These are phyloP conservation scores for Conoideocrella luteorostrata DNA, from an alignment of 2,329 filamentous ascomycete species.

Conservation along the genomic window DNA sequence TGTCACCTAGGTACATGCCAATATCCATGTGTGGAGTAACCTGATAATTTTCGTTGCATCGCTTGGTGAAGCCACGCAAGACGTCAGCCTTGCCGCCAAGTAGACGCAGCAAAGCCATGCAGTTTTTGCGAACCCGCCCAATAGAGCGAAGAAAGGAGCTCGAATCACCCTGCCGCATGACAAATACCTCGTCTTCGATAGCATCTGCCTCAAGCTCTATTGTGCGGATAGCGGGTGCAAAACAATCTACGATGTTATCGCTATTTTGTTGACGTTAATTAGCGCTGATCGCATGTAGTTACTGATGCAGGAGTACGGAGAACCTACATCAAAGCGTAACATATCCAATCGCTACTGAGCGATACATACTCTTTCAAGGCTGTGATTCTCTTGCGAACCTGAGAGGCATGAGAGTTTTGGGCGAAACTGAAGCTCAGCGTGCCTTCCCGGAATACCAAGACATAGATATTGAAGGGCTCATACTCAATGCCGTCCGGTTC, in stretches of 20 bases:
- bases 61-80: constrained; percentile 93
- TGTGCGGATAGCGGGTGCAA: constrained; percentile 80
- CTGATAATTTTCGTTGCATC: constrained; percentile 95
- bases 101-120: constrained; percentile 87
- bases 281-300: not conserved
- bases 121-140: constrained; percentile 85
- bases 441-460: constrained; percentile 92
- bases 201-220: constrained; percentile 84
- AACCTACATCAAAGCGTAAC: constrained; percentile 89
- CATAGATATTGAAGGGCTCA: constrained; percentile 93
- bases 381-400: constrained; percentile 86
- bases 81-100: constrained; percentile 98
- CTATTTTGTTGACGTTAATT: constrained; percentile 30
- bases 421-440: constrained; percentile 92
- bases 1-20: constrained; percentile 91
- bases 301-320: not conserved
- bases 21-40: constrained; percentile 95
- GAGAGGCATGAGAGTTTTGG: constrained; percentile 77
- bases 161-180: constrained; percentile 84
- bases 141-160: constrained; percentile 81
- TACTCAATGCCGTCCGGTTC: constrained; percentile 77
- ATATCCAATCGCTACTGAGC: constrained; percentile 96
- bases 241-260: constrained; percentile 95
- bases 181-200: constrained; percentile 94
- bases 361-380: constrained; percentile 92